Percentiles rank a stretch among this genome's conserved stretches.
These are phyloP conservation scores for Nasturtium officinale DNA, from an alignment of 345 rosid genomes.

Conservation along the genomic window DNA sequence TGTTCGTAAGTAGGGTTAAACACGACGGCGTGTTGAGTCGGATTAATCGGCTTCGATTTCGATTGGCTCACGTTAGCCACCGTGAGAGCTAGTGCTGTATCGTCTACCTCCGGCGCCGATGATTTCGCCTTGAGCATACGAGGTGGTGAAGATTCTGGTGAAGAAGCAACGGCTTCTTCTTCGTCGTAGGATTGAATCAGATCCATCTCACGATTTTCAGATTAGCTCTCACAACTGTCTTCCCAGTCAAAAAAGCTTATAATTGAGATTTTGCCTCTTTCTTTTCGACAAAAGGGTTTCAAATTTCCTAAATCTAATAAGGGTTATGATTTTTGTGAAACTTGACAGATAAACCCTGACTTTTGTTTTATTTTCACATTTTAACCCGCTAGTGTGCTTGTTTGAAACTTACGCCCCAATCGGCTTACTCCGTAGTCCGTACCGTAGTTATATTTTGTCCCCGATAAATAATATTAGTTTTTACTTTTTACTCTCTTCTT, in stretches of 20 bases:
- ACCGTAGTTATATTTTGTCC: neutral
- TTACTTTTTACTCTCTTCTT: no score
- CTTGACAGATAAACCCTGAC: neutral
- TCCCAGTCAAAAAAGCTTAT: neutral
- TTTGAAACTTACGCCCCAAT: neutral
- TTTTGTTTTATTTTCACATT: neutral
- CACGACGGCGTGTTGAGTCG: slow-evolving; percentile 69
- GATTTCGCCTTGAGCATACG: slow-evolving; percentile 75
- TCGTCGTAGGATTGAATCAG: slow-evolving; percentile 43
- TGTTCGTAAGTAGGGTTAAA: slow-evolving; percentile 87
- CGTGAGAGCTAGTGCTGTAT: slow-evolving; percentile 81
- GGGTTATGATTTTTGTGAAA: neutral
- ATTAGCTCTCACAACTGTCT: neutral
- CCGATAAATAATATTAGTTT: neutral
- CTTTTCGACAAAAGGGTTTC: slow-evolving; percentile 26
- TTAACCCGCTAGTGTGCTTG: neutral
- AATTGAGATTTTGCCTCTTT: slow-evolving; percentile 10
- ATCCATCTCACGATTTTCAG: slow-evolving; percentile 37
- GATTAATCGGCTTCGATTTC: slow-evolving; percentile 74
- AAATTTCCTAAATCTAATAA: neutral
- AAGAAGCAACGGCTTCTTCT: slow-evolving; percentile 31
- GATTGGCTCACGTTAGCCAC: slow-evolving; percentile 60
- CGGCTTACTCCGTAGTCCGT: neutral
- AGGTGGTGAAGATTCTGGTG: slow-evolving; percentile 82
- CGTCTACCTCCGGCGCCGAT: slow-evolving; percentile 90